Conservation (phyloP, 495 filamentous ascomycete genomes). For the Podospora conica region DNA sequence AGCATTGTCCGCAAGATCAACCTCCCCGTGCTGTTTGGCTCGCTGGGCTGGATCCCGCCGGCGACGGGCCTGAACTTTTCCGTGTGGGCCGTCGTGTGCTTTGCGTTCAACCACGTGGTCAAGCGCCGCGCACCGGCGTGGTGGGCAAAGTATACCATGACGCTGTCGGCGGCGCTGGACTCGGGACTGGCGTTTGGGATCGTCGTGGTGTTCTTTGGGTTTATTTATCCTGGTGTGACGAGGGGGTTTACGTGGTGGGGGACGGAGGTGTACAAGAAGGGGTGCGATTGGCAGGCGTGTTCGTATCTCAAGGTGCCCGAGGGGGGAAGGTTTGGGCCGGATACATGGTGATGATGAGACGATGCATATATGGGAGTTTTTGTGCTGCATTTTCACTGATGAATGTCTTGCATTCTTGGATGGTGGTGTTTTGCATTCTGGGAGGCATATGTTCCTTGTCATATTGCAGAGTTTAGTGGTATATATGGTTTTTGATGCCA, state of each 20-base stretch:
- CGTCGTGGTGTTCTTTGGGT: conserved; percentile 75
- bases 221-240: conserved; percentile 66
- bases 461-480: no score
- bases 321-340: conserved; percentile 53
- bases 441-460: no score
- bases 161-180: conserved; percentile 72
- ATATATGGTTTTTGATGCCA: no score
- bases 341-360: conserved; percentile 46
- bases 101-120: conserved; percentile 72
- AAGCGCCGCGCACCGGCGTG: conserved; percentile 58
- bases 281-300: conserved; percentile 62
- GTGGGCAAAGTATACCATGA: conserved; percentile 92
- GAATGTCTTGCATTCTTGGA: background rate
- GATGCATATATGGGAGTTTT: background rate
- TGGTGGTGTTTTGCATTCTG: background rate
- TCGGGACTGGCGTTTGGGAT: conserved; percentile 74
- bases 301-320: conserved; percentile 46
- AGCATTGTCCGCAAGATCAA: conserved; percentile 59
- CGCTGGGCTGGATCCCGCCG: conserved; percentile 74
- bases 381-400: background rate
- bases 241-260: conserved; percentile 67
- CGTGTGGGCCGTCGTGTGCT: conserved; percentile 76
- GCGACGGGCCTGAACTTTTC: conserved; percentile 81
- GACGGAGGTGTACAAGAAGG: conserved; percentile 61
- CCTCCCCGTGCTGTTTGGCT: conserved; percentile 66